Evolutionary conservation across 345 rosid species (phyloP).

Genomic region (Eutrema japonicum): DNA sequence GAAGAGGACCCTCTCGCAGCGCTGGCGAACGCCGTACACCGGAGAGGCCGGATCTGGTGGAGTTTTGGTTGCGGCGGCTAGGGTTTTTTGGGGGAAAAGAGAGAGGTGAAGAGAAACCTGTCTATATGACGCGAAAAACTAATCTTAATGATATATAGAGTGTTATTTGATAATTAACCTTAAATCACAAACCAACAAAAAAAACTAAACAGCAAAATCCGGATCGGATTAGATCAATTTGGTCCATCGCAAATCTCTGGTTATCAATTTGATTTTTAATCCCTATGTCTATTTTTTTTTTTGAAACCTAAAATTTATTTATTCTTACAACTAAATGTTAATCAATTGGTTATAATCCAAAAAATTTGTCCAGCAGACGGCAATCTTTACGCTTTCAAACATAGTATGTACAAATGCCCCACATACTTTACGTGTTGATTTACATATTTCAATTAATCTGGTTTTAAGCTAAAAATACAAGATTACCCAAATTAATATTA

Average conservation of each 20-base stretch:
- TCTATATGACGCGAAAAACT: too few relatives aligned
- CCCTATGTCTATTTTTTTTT: background rate
- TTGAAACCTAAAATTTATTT: background rate
- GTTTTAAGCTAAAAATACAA: slow-evolving; percentile 17
- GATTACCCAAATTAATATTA: slow-evolving; percentile 6
- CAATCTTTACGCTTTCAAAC: slow-evolving; percentile 3
- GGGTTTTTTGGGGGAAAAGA: too few relatives aligned
- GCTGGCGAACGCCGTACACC: too few relatives aligned
- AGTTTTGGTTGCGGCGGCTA: too few relatives aligned
- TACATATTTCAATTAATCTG: slow-evolving; percentile 11
- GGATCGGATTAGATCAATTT: background rate
- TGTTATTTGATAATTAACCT: too few relatives aligned
- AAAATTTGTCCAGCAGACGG: background rate
- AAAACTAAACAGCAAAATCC: background rate
- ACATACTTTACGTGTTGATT: slow-evolving; percentile 27
- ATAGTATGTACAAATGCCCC: slow-evolving; percentile 18
- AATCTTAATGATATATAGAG: too few relatives aligned
- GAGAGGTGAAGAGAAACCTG: too few relatives aligned
- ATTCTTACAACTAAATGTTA: background rate
- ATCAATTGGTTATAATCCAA: background rate
- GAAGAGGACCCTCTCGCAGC: too few relatives aligned
- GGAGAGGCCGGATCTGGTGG: too few relatives aligned
- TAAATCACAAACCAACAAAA: background rate
- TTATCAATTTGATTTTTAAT: background rate
- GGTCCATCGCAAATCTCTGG: background rate